Conservation (phyloP, 2,329 filamentous ascomycete genomes). For the Claviceps digitariae region DNA sequence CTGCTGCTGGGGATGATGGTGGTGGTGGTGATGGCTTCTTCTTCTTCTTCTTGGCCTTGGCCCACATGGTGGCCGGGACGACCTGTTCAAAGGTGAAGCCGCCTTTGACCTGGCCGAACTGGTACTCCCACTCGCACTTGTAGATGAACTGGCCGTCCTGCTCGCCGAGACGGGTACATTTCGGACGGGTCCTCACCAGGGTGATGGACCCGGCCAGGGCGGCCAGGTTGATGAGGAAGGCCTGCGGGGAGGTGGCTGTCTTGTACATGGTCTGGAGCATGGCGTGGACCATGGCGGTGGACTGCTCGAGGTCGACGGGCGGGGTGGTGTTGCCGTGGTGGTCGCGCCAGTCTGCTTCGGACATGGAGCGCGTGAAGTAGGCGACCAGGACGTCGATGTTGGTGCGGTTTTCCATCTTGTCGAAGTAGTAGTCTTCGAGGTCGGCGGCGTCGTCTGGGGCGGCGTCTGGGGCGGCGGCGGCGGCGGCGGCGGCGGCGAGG, state of each 20-base stretch:
- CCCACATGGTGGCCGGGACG: slow-evolving; percentile 31
- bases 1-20: no score
- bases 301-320: slow-evolving; percentile 36
- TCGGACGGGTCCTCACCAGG: slow-evolving; percentile 29
- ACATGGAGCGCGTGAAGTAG: slow-evolving; percentile 37
- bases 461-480: no score
- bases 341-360: slow-evolving; percentile 39
- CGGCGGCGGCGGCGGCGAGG: no score
- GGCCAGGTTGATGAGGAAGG: slow-evolving; percentile 45
- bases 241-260: slow-evolving; percentile 36
- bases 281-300: slow-evolving; percentile 36
- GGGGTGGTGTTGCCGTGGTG: slow-evolving; percentile 27
- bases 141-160: slow-evolving; percentile 31
- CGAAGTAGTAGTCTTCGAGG: slow-evolving; percentile 20
- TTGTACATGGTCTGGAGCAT: slow-evolving; percentile 39
- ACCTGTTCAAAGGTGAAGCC: slow-evolving; percentile 38
- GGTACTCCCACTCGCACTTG: slow-evolving; percentile 40
- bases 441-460: no score
- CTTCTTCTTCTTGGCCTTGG: slow-evolving; percentile 15
- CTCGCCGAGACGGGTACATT: slow-evolving; percentile 30
- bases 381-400: slow-evolving; percentile 45
- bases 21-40: background rate
- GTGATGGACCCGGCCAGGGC: slow-evolving; percentile 40
- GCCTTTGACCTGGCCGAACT: slow-evolving; percentile 38
- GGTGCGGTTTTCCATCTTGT: slow-evolving; percentile 30